phyloP scores from a whole-genome alignment of 2,329 filamentous ascomycete genomes.

The Curvularia hawaiiensis region DNA sequence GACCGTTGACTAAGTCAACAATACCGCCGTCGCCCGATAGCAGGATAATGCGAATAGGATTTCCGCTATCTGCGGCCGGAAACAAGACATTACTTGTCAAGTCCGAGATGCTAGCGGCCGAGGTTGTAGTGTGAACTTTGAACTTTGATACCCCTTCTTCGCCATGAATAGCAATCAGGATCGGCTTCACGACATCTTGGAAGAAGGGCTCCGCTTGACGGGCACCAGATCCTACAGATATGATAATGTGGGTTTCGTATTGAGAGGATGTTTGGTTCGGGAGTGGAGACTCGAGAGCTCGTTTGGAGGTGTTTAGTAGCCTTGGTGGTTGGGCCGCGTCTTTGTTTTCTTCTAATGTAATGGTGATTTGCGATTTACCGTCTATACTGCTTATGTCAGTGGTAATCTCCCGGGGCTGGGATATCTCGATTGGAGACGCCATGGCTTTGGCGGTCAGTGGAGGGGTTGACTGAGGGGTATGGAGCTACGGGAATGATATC shows the following conservation, averaged over 20 bases:
- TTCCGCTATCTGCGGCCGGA: slow-evolving; percentile 55
- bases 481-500: slow-evolving; percentile 1
- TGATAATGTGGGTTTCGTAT: slow-evolving; percentile 49
- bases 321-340: slow-evolving; percentile 23
- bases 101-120: slow-evolving; percentile 65
- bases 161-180: slow-evolving; percentile 50
- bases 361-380: slow-evolving; percentile 10
- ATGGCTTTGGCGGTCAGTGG: not conserved
- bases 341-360: slow-evolving; percentile 19
- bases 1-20: slow-evolving; percentile 78
- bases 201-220: slow-evolving; percentile 49
- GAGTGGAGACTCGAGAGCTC: slow-evolving; percentile 16
- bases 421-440: not conserved
- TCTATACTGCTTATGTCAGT: slow-evolving; percentile 13
- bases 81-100: slow-evolving; percentile 62
- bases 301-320: slow-evolving; percentile 27
- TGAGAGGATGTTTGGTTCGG: slow-evolving; percentile 8
- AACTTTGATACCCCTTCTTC: slow-evolving; percentile 47
- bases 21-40: slow-evolving; percentile 88
- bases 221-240: slow-evolving; percentile 54
- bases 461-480: slow-evolving; percentile 4
- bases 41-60: slow-evolving; percentile 64
- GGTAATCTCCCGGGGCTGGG: slow-evolving; percentile 13
- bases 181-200: slow-evolving; percentile 44
- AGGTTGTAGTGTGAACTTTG: slow-evolving; percentile 66